Evolutionary conservation across 140 eudicot genomes (phyloP).

Genomic region (Senecio squalidus): DNA sequence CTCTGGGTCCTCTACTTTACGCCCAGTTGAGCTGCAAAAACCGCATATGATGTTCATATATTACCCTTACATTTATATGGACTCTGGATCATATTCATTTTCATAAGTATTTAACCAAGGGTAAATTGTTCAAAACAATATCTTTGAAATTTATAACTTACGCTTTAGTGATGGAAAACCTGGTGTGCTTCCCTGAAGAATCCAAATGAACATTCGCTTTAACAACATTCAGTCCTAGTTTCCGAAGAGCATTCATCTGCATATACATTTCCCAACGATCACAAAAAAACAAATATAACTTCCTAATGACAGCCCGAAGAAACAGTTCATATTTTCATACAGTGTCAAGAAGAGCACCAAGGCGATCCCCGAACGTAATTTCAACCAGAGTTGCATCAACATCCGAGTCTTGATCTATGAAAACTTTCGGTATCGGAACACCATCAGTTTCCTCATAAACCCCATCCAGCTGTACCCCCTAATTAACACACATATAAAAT

Average conservation of each 20-base stretch:
- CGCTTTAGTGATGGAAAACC: constrained; percentile 83
- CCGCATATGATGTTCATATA: too few species aligned
- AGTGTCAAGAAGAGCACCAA: constrained; percentile 96
- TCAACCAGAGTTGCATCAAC: constrained; percentile 81
- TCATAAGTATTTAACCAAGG: too few species aligned
- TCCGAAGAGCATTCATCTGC: constrained; percentile 88
- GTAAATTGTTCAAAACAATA: background rate
- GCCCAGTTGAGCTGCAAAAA: constrained; percentile 72
- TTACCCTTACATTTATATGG: background rate
- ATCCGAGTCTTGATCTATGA: constrained; percentile 83
- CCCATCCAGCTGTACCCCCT: constrained; percentile 42
- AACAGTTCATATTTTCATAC: constrained; percentile 35
- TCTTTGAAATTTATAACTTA: constrained; percentile 31
- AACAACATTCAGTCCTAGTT: constrained; percentile 88
- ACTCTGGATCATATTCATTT: background rate
- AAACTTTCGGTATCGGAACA: constrained; percentile 74
- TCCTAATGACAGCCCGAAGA: background rate
- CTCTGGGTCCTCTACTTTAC: constrained; percentile 94
- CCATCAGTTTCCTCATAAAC: constrained; percentile 53
- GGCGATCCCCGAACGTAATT: constrained; percentile 88
- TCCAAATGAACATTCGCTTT: constrained; percentile 91
- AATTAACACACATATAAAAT: background rate
- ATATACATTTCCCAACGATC: constrained; percentile 20
- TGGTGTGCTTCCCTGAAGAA: constrained; percentile 94
- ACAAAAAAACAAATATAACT: background rate